Evolutionary conservation across 176 grass and related monocot species (phyloP).

Genomic region (Triticum timopheevii): DNA sequence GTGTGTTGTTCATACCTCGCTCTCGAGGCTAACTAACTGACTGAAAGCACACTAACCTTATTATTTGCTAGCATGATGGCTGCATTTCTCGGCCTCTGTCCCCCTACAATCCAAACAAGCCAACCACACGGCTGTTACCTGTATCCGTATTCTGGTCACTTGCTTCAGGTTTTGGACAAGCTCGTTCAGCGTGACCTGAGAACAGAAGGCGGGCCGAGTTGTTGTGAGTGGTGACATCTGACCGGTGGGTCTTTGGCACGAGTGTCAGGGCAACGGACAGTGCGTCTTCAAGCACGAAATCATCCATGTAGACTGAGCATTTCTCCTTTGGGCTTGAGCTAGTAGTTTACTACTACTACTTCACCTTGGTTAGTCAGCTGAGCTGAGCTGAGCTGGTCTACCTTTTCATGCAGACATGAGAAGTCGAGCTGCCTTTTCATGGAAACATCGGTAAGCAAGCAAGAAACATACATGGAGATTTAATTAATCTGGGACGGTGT

Average conservation of each 20-base stretch:
- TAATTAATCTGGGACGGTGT: not conserved
- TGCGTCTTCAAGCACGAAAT: not conserved
- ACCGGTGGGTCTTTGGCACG: not conserved
- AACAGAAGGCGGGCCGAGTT: not conserved
- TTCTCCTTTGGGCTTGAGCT: not conserved
- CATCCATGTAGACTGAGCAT: not conserved
- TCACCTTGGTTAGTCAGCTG: not conserved
- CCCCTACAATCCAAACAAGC: not conserved
- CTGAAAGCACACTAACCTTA: not conserved
- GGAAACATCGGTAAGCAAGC: not conserved
- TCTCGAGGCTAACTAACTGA: not conserved
- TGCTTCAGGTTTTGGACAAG: slow-evolving; percentile 36
- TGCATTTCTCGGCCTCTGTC: slow-evolving; percentile 10
- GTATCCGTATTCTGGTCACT: not conserved
- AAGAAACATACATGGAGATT: not conserved
- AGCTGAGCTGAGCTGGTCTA: not conserved
- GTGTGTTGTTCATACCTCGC: not conserved
- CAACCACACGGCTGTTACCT: not conserved
- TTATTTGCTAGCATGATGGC: slow-evolving; percentile 2
- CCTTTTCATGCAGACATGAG: slow-evolving; percentile 2
- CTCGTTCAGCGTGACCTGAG: not conserved
- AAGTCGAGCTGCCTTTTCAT: not conserved
- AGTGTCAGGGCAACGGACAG: not conserved
- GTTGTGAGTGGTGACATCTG: not conserved
- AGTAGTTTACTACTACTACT: not conserved